Conservation (phyloP, 768 basidiomycete species). For the Hygrophorus russula region DNA sequence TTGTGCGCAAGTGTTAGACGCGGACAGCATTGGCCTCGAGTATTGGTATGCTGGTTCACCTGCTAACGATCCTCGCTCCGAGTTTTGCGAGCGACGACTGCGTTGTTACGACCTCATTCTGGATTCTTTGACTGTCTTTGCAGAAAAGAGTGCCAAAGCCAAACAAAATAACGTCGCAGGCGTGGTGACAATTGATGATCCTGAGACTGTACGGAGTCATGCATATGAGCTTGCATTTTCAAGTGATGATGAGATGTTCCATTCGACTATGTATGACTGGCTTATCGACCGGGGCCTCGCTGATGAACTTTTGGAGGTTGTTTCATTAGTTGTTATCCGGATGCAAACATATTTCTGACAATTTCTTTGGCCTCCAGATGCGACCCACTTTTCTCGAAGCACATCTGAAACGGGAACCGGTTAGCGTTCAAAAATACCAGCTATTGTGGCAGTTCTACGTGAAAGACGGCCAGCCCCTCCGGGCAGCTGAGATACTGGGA, state of each 20-base stretch:
- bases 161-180: slow-evolving; percentile 12
- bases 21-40: slow-evolving; percentile 62
- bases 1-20: slow-evolving; percentile 72
- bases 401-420: slow-evolving; percentile 74
- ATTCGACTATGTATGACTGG: slow-evolving; percentile 93
- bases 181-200: slow-evolving; percentile 31
- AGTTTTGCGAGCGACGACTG: slow-evolving; percentile 47
- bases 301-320: slow-evolving; percentile 84
- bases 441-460: slow-evolving; percentile 97
- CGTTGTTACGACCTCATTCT: slow-evolving; percentile 78
- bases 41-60: slow-evolving; percentile 61
- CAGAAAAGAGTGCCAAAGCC: slow-evolving; percentile 40
- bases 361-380: slow-evolving; percentile 35
- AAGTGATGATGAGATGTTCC: slow-evolving; percentile 86
- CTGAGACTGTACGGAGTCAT: slow-evolving; percentile 65
- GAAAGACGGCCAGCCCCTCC: slow-evolving; percentile 75
- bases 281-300: slow-evolving; percentile 67
- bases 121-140: slow-evolving; percentile 72
- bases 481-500: slow-evolving; percentile 80
- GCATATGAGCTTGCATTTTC: slow-evolving; percentile 82
- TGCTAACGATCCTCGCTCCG: slow-evolving; percentile 45
- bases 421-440: slow-evolving; percentile 73
- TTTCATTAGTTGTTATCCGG: slow-evolving; percentile 12
- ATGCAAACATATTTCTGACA: neutral
- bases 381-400: slow-evolving; percentile 82